A percentile compares a stretch with the other conserved stretches of the same genome.
phyloP scores from a whole-genome alignment of 1,284 basidiomycete genomes.

The Taiwanofungus camphoratus region DNA sequence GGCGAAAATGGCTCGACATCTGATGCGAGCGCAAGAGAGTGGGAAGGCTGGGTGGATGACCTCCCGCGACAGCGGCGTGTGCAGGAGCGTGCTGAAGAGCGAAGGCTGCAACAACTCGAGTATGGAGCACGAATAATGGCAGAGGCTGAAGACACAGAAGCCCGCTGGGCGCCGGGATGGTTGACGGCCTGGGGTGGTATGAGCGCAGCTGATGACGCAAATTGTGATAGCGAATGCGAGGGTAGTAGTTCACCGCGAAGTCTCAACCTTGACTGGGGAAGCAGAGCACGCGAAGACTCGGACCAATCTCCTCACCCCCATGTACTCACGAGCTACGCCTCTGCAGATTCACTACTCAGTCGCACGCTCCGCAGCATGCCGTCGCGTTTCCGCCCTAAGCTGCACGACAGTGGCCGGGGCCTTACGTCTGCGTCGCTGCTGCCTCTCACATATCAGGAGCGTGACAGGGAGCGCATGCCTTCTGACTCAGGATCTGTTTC shows the following conservation, averaged over 20 bases:
- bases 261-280: neutral
- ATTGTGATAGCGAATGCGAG: neutral
- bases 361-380: slow-evolving; percentile 17
- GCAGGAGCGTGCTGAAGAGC: slow-evolving; percentile 2
- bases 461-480: neutral
- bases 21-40: slow-evolving; percentile 51
- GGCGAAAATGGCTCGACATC: slow-evolving; percentile 32
- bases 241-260: neutral
- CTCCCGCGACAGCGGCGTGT: slow-evolving; percentile 34
- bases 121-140: neutral
- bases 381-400: slow-evolving; percentile 1
- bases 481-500: neutral
- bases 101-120: slow-evolving; percentile 3
- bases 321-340: slow-evolving; percentile 24
- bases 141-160: slow-evolving; percentile 1
- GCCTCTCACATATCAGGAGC: neutral
- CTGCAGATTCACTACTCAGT: slow-evolving; percentile 24
- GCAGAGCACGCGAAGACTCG: neutral
- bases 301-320: slow-evolving; percentile 5
- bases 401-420: neutral
- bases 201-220: neutral
- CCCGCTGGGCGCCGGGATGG: neutral
- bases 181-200: neutral
- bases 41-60: slow-evolving; percentile 53
- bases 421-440: slow-evolving; percentile 4